These are phyloP conservation scores for Ilex paraguariensis DNA, from an alignment of 305 asterid species.

Conservation along the genomic window DNA sequence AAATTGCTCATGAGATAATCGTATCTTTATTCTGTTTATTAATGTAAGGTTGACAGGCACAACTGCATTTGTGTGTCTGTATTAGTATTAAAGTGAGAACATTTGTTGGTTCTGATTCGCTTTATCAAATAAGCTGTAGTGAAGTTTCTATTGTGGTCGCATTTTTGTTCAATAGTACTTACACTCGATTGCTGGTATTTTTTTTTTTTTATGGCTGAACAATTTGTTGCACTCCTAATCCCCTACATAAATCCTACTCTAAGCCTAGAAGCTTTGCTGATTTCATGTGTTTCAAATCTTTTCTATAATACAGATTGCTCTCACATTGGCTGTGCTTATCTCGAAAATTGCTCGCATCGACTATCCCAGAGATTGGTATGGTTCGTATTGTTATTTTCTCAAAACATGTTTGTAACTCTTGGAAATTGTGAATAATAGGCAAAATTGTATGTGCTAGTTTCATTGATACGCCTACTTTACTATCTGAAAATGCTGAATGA, in stretches of 20 bases:
- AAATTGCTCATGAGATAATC: slow-evolving; percentile 10
- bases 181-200: neutral
- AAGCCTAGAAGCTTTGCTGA: slow-evolving; percentile 1
- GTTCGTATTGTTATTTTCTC: slow-evolving; percentile 14
- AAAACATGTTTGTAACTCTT: neutral
- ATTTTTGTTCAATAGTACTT: neutral
- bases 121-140: neutral
- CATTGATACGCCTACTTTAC: too few species aligned
- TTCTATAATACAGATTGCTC: slow-evolving; percentile 66
- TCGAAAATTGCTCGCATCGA: slow-evolving; percentile 96
- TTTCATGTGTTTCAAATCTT: slow-evolving; percentile 14
- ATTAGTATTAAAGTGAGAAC: neutral
- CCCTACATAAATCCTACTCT: neutral
- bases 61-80: too few species aligned
- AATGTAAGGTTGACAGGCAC: too few species aligned
- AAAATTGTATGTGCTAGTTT: too few species aligned
- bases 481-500: too few species aligned
- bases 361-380: slow-evolving; percentile 95
- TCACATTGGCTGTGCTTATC: slow-evolving; percentile 78
- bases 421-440: too few species aligned
- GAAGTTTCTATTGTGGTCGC: too few species aligned
- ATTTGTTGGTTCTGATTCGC: neutral
- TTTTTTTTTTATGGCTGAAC: too few species aligned
- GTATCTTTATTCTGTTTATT: slow-evolving; percentile 4
- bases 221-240: too few species aligned